Base-by-base conservation (phyloP, 371 early-diverging fungal genomes). In the Mortierella sp. region DNA sequence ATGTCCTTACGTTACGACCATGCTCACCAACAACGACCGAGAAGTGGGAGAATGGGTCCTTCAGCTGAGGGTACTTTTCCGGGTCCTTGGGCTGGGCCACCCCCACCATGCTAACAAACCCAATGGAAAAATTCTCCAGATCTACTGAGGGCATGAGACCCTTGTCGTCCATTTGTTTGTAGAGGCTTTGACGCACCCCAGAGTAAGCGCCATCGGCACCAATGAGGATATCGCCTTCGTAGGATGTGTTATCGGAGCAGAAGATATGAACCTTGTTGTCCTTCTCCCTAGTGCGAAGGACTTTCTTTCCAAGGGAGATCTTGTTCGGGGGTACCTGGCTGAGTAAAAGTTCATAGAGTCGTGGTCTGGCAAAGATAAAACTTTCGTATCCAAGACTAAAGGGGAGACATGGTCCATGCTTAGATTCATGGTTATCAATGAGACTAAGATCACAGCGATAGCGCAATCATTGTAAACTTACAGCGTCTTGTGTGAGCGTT, bases 151-250 rank as follows among this genome's bases (percentile, higher is more conserved):
- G 60, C 0, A 67, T 16, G 7, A 53, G 1, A n/a, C 54, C 54
- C 16, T 53, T 19, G 17, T 57, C 54, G 1, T 34, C 52, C 52
- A 67, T 6, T 1, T n/a, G 37, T 21, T 67, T 60, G 46, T 54
- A 67, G n/a, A 67, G 47, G 14, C 37, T 51, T 28, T 54, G 54
- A 4, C 67, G 67, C 0, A 67, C 66, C 2, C 40, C 54, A 27
- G 54, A 12, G 56, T 34, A 34, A 34, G 34, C 50, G 34, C 13
- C 57, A 51, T 62, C 62, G 2, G 70, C 70, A 5, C 70, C 70
- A 2, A 69, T 41, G 3, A 69, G 44, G 21, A 69, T 69, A 14
- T 58, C 63, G 2, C 54, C 70, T 10, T 46, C 6, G 27, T 58
- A 69, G 34, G 51, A 44, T 1, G 59, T 47, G 19, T 44, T 40